phyloP scores from a whole-genome alignment of 148 eudicot species.

The Mesembryanthemum crystallinum region DNA sequence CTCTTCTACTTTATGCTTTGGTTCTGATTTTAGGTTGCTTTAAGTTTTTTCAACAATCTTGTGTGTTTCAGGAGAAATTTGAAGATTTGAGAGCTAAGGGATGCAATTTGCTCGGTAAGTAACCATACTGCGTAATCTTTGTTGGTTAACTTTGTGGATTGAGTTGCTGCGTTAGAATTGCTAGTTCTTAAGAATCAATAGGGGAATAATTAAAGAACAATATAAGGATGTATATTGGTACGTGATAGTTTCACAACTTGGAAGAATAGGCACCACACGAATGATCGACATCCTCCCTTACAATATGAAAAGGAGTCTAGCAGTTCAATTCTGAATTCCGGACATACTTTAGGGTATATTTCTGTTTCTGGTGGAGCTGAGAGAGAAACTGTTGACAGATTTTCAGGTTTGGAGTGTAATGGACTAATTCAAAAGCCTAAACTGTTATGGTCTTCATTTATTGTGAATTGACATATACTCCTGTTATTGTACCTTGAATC shows the following conservation, averaged over 20 bases:
- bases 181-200: not conserved
- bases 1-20: not conserved
- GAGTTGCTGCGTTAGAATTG: not conserved
- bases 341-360: too few species aligned
- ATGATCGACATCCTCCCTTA: not conserved
- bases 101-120: slow-evolving; percentile 79
- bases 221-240: not conserved
- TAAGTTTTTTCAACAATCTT: not conserved
- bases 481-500: not conserved
- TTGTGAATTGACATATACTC: not conserved
- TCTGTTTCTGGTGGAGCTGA: too few species aligned
- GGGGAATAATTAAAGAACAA: not conserved
- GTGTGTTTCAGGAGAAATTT: slow-evolving; percentile 65
- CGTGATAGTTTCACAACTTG: not conserved
- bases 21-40: not conserved
- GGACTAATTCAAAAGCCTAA: not conserved
- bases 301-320: too few species aligned
- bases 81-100: slow-evolving; percentile 64
- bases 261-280: not conserved
- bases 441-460: not conserved
- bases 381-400: not conserved
- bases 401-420: not conserved
- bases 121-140: not conserved
- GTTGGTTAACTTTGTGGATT: not conserved
- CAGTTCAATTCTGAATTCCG: too few species aligned